phyloP scores from a whole-genome alignment of 768 basidiomycete genomes.

The Paxillus rubicundulus region DNA sequence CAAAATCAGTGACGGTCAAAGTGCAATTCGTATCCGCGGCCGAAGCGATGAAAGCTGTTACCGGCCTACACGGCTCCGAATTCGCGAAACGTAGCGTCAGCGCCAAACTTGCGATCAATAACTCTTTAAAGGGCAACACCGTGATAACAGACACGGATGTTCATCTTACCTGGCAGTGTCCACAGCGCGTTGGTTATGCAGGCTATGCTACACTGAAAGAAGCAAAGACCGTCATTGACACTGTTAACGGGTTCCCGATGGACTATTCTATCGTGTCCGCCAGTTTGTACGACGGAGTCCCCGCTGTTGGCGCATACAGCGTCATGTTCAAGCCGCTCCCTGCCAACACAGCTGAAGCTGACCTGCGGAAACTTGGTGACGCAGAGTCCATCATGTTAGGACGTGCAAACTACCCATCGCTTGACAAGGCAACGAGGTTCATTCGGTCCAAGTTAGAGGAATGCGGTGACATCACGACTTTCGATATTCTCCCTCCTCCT shows the following conservation, averaged over 20 bases:
- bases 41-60: constrained; percentile 53
- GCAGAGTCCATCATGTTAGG: constrained; percentile 52
- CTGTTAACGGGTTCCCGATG: constrained; percentile 36
- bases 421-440: constrained; percentile 34
- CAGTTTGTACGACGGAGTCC: constrained; percentile 52
- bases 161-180: constrained; percentile 58
- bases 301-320: constrained; percentile 55
- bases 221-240: constrained; percentile 51
- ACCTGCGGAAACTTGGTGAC: constrained; percentile 44
- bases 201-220: constrained; percentile 53
- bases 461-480: constrained; percentile 37
- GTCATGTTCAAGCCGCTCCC: constrained; percentile 61
- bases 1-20: constrained; percentile 32
- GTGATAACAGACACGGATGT: constrained; percentile 53
- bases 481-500: constrained; percentile 51
- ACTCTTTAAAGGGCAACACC: constrained; percentile 34
- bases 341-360: constrained; percentile 37
- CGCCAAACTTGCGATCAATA: constrained; percentile 45
- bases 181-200: constrained; percentile 54
- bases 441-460: constrained; percentile 38
- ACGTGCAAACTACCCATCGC: constrained; percentile 43
- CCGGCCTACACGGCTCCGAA: constrained; percentile 45
- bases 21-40: constrained; percentile 47
- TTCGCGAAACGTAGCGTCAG: constrained; percentile 41
- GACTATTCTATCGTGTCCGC: constrained; percentile 46